Conservation (phyloP, 2,329 filamentous ascomycete genomes). For the Apiospora kogelbergensis region DNA sequence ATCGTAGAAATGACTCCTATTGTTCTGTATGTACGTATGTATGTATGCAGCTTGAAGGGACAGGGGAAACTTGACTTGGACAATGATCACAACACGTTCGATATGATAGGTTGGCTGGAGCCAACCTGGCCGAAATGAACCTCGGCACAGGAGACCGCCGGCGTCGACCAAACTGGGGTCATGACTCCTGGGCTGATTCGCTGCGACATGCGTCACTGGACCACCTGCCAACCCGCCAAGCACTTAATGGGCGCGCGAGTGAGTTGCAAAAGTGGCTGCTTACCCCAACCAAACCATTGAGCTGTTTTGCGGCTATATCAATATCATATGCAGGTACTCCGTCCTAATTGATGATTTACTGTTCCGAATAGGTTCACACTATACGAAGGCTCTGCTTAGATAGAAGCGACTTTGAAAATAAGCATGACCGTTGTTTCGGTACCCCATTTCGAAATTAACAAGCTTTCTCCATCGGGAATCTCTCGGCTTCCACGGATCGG, state of each 20-base stretch:
- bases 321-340: not conserved
- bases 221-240: not conserved
- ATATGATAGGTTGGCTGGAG: not conserved
- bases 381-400: not conserved
- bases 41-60: not conserved
- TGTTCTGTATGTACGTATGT: not conserved
- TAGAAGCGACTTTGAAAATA: not conserved
- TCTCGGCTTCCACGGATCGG: not conserved
- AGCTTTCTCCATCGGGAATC: conserved; percentile 6
- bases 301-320: not conserved
- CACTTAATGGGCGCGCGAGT: not conserved
- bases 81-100: not conserved
- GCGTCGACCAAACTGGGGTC: not conserved
- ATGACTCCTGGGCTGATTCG: not conserved
- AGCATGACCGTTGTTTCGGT: not conserved
- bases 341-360: not conserved
- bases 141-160: conserved; percentile 3
- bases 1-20: not conserved
- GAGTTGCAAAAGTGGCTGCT: not conserved
- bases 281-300: not conserved
- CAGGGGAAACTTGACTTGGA: not conserved
- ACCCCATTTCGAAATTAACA: not conserved
- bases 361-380: not conserved
- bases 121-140: not conserved
- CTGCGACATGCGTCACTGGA: not conserved